phyloP scores from a whole-genome alignment of 2,329 filamentous ascomycete genomes.

The Capronia coronata region DNA sequence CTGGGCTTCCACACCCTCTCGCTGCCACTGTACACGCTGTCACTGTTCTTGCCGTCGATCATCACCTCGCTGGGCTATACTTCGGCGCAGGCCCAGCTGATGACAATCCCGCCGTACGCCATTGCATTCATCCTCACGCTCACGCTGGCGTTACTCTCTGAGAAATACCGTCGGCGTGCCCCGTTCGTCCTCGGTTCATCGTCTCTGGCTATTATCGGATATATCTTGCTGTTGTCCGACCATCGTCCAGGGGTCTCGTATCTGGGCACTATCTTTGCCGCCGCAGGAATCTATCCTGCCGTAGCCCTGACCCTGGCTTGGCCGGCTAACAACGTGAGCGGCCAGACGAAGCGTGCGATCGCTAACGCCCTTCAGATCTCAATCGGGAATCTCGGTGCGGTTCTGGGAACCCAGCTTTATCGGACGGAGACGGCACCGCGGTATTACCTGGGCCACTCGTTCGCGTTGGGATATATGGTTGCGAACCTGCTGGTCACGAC shows the following conservation, averaged over 20 bases:
- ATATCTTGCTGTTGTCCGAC: constrained; percentile 54
- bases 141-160: constrained; percentile 53
- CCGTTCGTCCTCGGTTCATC: constrained; percentile 58
- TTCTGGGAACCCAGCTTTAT: constrained; percentile 63
- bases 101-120: constrained; percentile 61
- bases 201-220: constrained; percentile 54
- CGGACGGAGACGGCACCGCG: constrained; percentile 54
- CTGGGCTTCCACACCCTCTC: constrained; percentile 67
- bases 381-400: constrained; percentile 57
- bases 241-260: constrained; percentile 53
- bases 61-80: constrained; percentile 52
- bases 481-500: constrained; percentile 52
- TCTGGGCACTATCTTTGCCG: constrained; percentile 56
- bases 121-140: constrained; percentile 52
- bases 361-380: constrained; percentile 66
- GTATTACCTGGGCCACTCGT: constrained; percentile 60
- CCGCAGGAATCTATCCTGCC: constrained; percentile 61
- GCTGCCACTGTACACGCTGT: constrained; percentile 50
- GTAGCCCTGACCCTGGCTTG: constrained; percentile 53
- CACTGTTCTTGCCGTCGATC: constrained; percentile 53
- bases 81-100: constrained; percentile 56
- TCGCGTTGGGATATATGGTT: constrained; percentile 59
- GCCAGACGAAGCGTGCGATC: constrained; percentile 62
- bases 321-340: constrained; percentile 66
- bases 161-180: constrained; percentile 52